phyloP scores from a whole-genome alignment of 306 rosid genomes.

The Vigna mungo region DNA sequence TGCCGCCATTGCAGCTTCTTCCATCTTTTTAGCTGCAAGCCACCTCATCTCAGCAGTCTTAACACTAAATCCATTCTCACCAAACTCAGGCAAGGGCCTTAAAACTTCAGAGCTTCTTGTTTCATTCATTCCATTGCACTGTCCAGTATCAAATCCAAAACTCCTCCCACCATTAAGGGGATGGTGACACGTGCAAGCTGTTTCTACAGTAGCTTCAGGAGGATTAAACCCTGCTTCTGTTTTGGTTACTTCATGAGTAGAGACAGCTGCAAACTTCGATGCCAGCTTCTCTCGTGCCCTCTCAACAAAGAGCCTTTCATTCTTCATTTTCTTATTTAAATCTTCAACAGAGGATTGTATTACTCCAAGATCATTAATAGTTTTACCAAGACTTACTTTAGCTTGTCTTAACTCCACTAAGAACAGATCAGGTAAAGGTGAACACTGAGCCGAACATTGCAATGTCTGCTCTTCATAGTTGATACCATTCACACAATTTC shows the following conservation, averaged over 20 bases:
- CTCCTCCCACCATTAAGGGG: constrained; percentile 43
- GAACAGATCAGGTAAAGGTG: constrained; percentile 60
- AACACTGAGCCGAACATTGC: constrained; percentile 57
- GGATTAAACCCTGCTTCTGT: constrained; percentile 47
- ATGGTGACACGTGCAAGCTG: constrained; percentile 23
- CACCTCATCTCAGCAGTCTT: constrained; percentile 88
- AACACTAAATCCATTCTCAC: constrained; percentile 50
- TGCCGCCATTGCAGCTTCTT: constrained; percentile 94
- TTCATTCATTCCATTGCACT: constrained; percentile 48
- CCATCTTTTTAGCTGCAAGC: constrained; percentile 97
- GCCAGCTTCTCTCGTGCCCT: constrained; percentile 70
- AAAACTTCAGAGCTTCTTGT: constrained; percentile 47
- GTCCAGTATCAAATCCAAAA: constrained; percentile 42
- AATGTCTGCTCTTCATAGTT: constrained; percentile 48
- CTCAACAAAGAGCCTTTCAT: constrained; percentile 73
- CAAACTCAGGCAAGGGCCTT: constrained; percentile 39
- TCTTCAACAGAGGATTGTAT: constrained; percentile 83
- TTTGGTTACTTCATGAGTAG: constrained; percentile 58
- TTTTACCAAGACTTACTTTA: constrained; percentile 77
- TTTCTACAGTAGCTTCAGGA: constrained; percentile 38
- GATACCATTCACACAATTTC: constrained; percentile 36
- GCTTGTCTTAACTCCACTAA: constrained; percentile 84
- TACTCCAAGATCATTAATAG: constrained; percentile 78
- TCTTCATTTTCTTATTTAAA: constrained; percentile 84
- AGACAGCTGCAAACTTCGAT: constrained; percentile 69